A percentile compares a stretch with the other conserved stretches of the same genome.
Evolutionary conservation across 768 basidiomycete genomes (phyloP).

Genomic region (Russula compacta): DNA sequence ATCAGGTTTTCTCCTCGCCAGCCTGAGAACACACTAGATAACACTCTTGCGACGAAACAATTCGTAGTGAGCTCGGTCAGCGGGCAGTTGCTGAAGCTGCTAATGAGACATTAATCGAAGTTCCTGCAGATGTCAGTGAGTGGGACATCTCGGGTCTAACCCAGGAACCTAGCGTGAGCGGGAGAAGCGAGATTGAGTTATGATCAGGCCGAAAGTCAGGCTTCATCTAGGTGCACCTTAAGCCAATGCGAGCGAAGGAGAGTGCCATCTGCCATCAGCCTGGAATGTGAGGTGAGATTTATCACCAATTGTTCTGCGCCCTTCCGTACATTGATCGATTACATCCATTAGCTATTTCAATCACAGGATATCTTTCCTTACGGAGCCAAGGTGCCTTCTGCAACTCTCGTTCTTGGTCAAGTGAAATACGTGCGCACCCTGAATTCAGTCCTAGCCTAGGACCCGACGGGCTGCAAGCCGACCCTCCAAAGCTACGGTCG

Average conservation of each 20-base stretch:
- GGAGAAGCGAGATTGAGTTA: not conserved
- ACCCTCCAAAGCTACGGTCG: constrained; percentile 40
- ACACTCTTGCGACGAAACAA: constrained; percentile 54
- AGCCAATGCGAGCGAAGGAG: constrained; percentile 46
- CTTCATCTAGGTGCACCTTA: constrained; percentile 35
- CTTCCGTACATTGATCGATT: constrained; percentile 20
- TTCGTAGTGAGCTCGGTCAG: constrained; percentile 70
- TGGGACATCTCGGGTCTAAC: constrained; percentile 56
- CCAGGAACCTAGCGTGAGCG: constrained; percentile 42
- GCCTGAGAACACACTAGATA: constrained; percentile 54
- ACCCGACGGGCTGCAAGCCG: constrained; percentile 34
- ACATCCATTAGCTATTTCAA: constrained; percentile 37
- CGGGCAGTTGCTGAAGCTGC: constrained; percentile 50
- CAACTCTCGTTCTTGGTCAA: constrained; percentile 43
- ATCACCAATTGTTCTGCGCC: not conserved
- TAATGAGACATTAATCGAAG: constrained; percentile 46
- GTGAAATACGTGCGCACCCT: constrained; percentile 47
- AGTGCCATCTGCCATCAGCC: constrained; percentile 45
- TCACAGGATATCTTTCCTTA: constrained; percentile 39
- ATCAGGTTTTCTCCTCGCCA: constrained; percentile 38
- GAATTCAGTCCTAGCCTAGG: constrained; percentile 38
- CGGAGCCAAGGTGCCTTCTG: constrained; percentile 30
- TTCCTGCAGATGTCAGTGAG: constrained; percentile 44
- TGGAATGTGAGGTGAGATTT: constrained; percentile 50
- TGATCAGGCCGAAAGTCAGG: not conserved